These are phyloP conservation scores for Chytriomyces hyalinus DNA, from an alignment of 192 early-diverging fungal genomes.

Conservation along the genomic window DNA sequence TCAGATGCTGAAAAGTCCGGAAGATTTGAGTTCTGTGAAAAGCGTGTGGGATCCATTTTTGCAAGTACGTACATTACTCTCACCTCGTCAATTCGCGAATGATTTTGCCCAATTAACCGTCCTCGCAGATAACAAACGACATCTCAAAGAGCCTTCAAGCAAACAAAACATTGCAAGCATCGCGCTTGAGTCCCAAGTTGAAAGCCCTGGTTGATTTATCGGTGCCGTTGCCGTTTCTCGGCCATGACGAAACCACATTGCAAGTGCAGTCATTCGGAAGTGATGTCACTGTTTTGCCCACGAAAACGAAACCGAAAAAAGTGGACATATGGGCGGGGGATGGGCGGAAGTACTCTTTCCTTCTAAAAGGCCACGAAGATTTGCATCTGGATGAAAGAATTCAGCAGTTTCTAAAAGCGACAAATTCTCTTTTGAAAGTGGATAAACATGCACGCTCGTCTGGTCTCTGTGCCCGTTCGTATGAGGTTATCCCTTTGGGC, in stretches of 20 bases:
- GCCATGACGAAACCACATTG: not conserved
- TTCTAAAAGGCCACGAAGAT: constrained; percentile 94
- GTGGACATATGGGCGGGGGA: constrained; percentile 65
- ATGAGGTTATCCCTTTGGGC: constrained; percentile 87
- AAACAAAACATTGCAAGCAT: constrained; percentile 54
- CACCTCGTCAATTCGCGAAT: constrained; percentile 26
- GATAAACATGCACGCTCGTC: constrained; percentile 52
- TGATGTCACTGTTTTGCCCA: constrained; percentile 66
- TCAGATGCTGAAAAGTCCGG: constrained; percentile 48
- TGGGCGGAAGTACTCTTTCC: constrained; percentile 67
- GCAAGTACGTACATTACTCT: constrained; percentile 47
- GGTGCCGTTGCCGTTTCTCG: not conserved
- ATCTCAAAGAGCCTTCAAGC: constrained; percentile 62
- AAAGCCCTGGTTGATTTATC: not conserved
- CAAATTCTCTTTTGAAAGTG: constrained; percentile 62
- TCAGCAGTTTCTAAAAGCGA: constrained; percentile 75
- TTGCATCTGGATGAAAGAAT: constrained; percentile 90
- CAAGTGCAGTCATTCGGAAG: constrained; percentile 61
- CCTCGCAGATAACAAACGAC: constrained; percentile 58
- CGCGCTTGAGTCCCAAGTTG: constrained; percentile 59
- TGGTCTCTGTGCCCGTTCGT: constrained; percentile 59
- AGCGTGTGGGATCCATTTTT: constrained; percentile 65
- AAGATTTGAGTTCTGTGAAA: constrained; percentile 49
- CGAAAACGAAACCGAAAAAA: constrained; percentile 94
- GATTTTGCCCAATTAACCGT: not conserved